These are phyloP conservation scores for Mycena pura DNA, from an alignment of 768 basidiomycete species.

Conservation along the genomic window DNA sequence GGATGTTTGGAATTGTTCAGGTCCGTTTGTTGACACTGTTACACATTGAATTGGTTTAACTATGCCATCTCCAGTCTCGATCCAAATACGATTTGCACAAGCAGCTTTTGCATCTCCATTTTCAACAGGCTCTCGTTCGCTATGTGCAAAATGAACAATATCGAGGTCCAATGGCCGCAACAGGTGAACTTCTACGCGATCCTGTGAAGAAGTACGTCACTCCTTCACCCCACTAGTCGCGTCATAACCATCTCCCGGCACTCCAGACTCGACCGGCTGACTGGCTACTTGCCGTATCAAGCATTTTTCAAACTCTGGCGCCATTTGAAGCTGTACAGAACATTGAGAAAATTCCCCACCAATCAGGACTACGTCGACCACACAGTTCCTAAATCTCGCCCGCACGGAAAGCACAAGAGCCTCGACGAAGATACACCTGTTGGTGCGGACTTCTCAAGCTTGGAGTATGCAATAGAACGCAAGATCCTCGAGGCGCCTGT, in stretches of 20 bases:
- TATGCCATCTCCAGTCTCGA: constrained; percentile 59
- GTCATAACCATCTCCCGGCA: constrained; percentile 32
- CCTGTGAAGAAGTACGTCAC: constrained; percentile 55
- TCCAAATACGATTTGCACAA: constrained; percentile 87
- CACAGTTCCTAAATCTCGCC: constrained; percentile 17
- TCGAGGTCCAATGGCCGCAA: constrained; percentile 65
- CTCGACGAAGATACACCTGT: constrained; percentile 61
- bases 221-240: not conserved
- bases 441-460: constrained; percentile 58
- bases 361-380: constrained; percentile 16
- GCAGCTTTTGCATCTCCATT: constrained; percentile 74
- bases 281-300: constrained; percentile 45
- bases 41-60: constrained; percentile 2
- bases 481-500: constrained; percentile 79
- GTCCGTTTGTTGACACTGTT: constrained; percentile 49
- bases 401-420: constrained; percentile 37
- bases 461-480: constrained; percentile 90
- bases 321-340: constrained; percentile 51
- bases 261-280: constrained; percentile 37
- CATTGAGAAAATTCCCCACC: constrained; percentile 39
- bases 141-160: constrained; percentile 81
- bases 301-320: constrained; percentile 62
- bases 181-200: constrained; percentile 69
- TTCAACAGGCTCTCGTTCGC: constrained; percentile 67
- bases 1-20: constrained; percentile 79